Evolutionary conservation across 1,284 basidiomycete species (phyloP), one percentile per base, ranked within the genome.

Genomic region (Trichosporon ovoides): DNA sequence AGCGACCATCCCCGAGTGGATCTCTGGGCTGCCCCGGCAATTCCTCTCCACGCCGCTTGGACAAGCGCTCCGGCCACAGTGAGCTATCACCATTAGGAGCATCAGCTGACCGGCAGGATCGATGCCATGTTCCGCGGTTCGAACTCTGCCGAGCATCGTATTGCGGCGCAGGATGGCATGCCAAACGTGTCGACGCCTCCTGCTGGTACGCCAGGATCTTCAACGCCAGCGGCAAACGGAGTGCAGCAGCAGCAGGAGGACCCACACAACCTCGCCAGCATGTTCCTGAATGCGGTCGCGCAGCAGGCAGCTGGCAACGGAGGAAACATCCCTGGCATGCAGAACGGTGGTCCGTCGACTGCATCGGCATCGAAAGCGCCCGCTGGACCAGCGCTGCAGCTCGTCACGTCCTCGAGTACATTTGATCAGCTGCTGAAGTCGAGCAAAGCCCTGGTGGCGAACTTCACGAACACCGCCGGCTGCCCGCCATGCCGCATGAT

Each of bases 11-110:
- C 91, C 91, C 3, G 66, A 81, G 1, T 91, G 85, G 79, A 89
- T 94, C 62, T n/a, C 43, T 2, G 43, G 43, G 7, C 43, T 48
- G 10, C 43, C 43, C 16, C 16, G 10, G 24, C 43, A 95, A 67
- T 94, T 96, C 74, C 82, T 96, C 20, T 86, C 89, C 1, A 95
- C 92, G 0, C 89, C 92, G 0, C 90, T 96, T 62, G 93, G 92
- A 7, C 84, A 84, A n/a, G 84, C 87, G 3, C 81, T 95, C 24
- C 43, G 43, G 2, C 43, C 43, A 14, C 43, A 48, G 43, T 48
- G 16, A 48, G 43, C 43, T 48, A 3, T 3, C 12, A 7, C 5
- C 12, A 4, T 16, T 20, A 16, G 3, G 4, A 2, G 16, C 43
- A 2, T 28, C 2, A 48, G 43, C 43, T 48, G 24, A 48, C 24